Conservation (phyloP, 2,329 filamentous ascomycete species). For the Botrytis fragariae region DNA sequence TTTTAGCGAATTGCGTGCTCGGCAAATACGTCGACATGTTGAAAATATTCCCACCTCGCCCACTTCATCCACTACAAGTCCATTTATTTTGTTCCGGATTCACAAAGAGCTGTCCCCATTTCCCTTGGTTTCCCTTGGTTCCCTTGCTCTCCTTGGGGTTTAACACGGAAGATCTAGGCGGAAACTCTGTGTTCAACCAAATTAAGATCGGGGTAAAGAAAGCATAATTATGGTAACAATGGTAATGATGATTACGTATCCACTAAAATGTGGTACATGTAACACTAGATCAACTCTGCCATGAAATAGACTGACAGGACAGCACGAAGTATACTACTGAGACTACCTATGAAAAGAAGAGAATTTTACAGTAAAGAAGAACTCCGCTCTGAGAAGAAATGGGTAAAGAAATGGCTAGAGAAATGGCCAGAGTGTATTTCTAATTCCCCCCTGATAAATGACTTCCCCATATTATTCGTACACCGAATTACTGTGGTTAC, state of each 20-base stretch:
- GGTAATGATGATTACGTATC: neutral
- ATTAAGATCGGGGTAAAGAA: neutral
- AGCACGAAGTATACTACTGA: neutral
- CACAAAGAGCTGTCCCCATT: constrained; percentile 5
- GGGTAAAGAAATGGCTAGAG: neutral
- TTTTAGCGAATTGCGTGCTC: constrained; percentile 17
- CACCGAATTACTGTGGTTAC: constrained; percentile 4
- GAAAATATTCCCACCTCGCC: neutral
- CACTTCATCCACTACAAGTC: neutral
- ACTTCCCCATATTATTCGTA: constrained; percentile 9
- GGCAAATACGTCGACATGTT: neutral
- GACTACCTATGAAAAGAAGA: neutral
- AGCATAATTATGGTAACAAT: neutral
- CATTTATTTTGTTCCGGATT: neutral
- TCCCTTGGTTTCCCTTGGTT: neutral
- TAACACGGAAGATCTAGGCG: neutral
- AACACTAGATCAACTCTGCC: neutral
- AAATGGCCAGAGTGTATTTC: neutral
- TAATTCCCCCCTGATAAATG: neutral
- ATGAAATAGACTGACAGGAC: neutral
- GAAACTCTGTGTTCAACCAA: neutral
- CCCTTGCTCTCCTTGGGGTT: neutral
- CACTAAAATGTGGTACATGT: neutral
- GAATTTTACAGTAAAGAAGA: neutral
- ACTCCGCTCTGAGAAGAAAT: neutral